These are phyloP conservation scores for Giardia muris DNA, from an alignment of 208 protist genomes.

Conservation along the genomic window DNA sequence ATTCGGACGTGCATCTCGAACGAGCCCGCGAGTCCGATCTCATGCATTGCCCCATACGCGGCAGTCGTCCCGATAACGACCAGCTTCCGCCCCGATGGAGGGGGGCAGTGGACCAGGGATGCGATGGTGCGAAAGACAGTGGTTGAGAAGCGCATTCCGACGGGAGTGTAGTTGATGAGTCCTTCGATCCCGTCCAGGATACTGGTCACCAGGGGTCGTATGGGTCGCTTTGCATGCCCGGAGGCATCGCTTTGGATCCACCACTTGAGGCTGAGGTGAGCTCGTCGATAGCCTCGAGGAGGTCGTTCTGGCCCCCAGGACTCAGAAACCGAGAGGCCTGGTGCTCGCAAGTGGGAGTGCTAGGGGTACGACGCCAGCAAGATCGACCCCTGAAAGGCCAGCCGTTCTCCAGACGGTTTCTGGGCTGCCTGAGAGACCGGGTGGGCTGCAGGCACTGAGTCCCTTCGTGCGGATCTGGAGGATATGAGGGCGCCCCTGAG, in stretches of 20 bases:
- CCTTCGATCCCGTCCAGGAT: slow-evolving; percentile 84
- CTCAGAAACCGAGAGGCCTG: neutral
- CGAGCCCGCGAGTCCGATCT: neutral
- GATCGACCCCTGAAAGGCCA: slow-evolving; percentile 92
- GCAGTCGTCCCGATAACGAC: slow-evolving; percentile 20
- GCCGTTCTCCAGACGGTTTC: slow-evolving; percentile 71
- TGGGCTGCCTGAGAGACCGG: slow-evolving; percentile 71
- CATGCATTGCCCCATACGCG: neutral
- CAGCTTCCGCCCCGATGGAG: too few species aligned
- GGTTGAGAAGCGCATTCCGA: slow-evolving; percentile 92
- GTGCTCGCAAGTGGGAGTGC: slow-evolving; percentile 50
- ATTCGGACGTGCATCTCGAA: neutral
- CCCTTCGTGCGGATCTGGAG: slow-evolving; percentile 88
- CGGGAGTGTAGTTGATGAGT: slow-evolving; percentile 70
- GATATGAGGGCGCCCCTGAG: slow-evolving; percentile 86
- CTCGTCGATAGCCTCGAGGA: slow-evolving; percentile 58
- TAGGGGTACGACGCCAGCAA: slow-evolving; percentile 57
- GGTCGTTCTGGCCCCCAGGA: slow-evolving; percentile 49
- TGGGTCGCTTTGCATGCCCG: neutral
- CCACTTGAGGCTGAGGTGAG: slow-evolving; percentile 83
- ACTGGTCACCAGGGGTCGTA: neutral
- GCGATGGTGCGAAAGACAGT: slow-evolving; percentile 68
- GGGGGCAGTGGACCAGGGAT: neutral
- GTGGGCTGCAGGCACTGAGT: slow-evolving; percentile 64
- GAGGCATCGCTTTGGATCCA: slow-evolving; percentile 43